Base-by-base conservation (phyloP, 768 basidiomycete genomes). In the Trametes cubensis region DNA sequence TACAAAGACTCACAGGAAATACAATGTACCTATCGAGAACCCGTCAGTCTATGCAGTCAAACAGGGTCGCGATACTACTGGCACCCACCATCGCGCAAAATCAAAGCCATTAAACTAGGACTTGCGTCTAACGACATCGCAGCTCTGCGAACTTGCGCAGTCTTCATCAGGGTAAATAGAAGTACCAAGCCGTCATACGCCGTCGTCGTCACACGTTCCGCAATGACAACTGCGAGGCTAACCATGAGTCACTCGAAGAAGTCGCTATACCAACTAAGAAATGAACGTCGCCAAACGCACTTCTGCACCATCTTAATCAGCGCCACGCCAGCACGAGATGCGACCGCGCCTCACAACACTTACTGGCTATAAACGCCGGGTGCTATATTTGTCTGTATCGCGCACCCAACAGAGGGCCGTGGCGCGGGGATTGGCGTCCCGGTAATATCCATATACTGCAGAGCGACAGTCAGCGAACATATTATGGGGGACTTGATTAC, bases 341-440 rank as follows among this genome's bases (percentile, higher is more conserved):
- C 10, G 34, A 5, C 2, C 6, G 34, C 34, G 34, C 34, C 34
- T 4, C 11, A 34, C 10, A 34, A 10, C 34, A 60, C 67, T n/a
- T 55, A 65, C 65, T 49, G 52, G 58, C 54, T 64, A 44, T 63
- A 65, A 3, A 39, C 3, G 23, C 13, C n/a, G 17, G n/a, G n/a
- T 14, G 53, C 17, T 15, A 64, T 28, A 6, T 42, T 39, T 14
- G 46, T 40, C 4, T 34, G 21, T 7, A 64, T 49, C 3, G 67
- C 67, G 42, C 67, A 69, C 1, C 67, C 67, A 0, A 55, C 44
- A 5, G 67, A 66, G 11, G 67, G 67, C 11, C 26, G 45, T 15
- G 67, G 67, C 0, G 65, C 67, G 6, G 51, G 55, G 15, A 60
- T 47, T 3, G 61, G 38, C 14, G 21, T 41, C 10, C 63, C 34